phyloP scores from a whole-genome alignment of 345 rosid genomes.

The Chamaenerion angustifolium region DNA sequence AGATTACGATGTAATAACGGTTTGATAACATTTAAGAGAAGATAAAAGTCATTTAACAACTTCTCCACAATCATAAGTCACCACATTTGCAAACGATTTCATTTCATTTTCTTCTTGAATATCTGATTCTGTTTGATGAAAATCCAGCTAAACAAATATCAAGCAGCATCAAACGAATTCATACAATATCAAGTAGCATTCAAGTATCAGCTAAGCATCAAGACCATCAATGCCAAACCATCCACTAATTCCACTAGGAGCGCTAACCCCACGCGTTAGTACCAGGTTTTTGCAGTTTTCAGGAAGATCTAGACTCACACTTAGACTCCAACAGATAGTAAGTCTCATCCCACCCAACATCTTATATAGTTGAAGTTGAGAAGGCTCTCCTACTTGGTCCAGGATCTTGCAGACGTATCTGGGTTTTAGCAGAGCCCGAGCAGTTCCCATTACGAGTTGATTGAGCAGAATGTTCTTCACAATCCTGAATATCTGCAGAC shows the following conservation, averaged over 20 bases:
- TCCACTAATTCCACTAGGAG: slow-evolving; percentile 97
- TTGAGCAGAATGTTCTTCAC: slow-evolving; percentile 98
- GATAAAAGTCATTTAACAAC: too few species aligned
- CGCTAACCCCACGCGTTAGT: slow-evolving; percentile 82
- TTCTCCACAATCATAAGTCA: too few species aligned
- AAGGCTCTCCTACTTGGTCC: slow-evolving; percentile 62
- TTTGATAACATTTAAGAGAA: too few species aligned
- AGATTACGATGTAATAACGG: too few species aligned
- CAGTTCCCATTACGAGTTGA: slow-evolving; percentile 86
- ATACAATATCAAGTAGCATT: too few species aligned
- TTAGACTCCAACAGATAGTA: slow-evolving; percentile 45
- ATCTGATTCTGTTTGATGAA: too few species aligned
- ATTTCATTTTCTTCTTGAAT: too few species aligned
- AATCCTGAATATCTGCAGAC: slow-evolving; percentile 90
- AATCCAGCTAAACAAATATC: too few species aligned
- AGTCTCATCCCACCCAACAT: slow-evolving; percentile 52
- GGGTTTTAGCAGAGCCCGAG: slow-evolving; percentile 47
- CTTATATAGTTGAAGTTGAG: slow-evolving; percentile 60
- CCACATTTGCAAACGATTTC: too few species aligned
- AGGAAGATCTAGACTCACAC: slow-evolving; percentile 64
- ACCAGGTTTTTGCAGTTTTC: slow-evolving; percentile 75
- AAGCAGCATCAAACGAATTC: too few species aligned
- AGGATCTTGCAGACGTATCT: slow-evolving; percentile 47
- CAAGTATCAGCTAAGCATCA: too few species aligned
- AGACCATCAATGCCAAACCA: slow-evolving; percentile 80